A percentile compares a stretch with the other conserved stretches of the same genome.
These are phyloP conservation scores for Lactarius psammicola DNA, from an alignment of 768 basidiomycete genomes.

Conservation along the genomic window DNA sequence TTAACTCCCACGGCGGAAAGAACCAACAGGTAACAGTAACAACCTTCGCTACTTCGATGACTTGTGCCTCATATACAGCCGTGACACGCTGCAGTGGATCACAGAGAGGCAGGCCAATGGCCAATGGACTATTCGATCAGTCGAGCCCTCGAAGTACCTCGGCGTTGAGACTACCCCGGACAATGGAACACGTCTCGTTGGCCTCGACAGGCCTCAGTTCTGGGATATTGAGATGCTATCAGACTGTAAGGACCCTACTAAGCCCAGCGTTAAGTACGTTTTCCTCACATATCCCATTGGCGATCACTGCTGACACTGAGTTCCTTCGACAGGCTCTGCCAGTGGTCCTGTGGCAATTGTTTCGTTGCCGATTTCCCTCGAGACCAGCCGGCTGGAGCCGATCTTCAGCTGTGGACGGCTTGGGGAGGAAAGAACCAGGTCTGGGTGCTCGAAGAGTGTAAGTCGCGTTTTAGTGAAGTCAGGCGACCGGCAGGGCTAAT, in stretches of 20 bases:
- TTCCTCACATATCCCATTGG: neutral
- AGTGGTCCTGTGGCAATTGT: neutral
- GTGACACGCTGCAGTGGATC: neutral
- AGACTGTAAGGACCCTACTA: neutral
- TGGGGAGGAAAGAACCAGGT: neutral
- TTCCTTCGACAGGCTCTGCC: neutral
- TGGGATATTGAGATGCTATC: neutral
- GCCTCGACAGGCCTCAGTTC: neutral
- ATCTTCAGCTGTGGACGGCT: neutral
- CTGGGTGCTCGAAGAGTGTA: conserved; percentile 3
- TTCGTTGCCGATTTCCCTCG: neutral
- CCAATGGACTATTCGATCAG: neutral
- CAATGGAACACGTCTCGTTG: neutral
- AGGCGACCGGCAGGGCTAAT: too few species aligned
- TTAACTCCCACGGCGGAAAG: neutral
- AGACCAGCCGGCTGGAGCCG: neutral
- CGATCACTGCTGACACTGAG: neutral
- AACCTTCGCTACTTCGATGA: neutral
- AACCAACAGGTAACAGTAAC: neutral
- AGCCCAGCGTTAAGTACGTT: neutral
- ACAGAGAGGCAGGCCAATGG: neutral
- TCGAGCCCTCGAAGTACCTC: neutral
- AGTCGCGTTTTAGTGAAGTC: neutral
- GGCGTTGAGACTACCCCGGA: neutral
- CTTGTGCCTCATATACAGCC: neutral